Evolutionary conservation across 225 moss, liverwort and hornwort genomes (phyloP).

Genomic region (Sphagnum contortum): DNA sequence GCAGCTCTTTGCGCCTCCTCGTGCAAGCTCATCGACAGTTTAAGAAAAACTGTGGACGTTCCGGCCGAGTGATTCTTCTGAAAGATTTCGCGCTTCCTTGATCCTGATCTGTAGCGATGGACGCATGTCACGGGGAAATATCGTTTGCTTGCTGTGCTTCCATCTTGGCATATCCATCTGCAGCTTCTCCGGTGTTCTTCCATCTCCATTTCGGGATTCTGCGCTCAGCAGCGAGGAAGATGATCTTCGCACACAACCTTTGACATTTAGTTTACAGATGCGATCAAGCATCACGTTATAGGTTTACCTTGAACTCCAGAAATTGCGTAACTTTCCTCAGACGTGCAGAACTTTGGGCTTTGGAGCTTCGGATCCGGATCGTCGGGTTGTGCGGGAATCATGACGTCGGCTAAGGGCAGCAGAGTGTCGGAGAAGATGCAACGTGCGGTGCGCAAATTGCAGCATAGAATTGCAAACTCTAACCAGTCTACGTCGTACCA

Average conservation of each 20-base stretch:
- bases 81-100: not conserved
- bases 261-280: conserved; percentile 3
- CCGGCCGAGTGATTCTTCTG: not conserved
- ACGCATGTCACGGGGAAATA: not conserved
- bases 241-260: not conserved
- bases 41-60: conserved; percentile 5
- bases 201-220: conserved; percentile 5
- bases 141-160: not conserved
- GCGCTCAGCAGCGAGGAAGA: conserved; percentile 4
- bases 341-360: too few species aligned
- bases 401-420: conserved; percentile 20
- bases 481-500: conserved; percentile 22
- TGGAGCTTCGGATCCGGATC: too few species aligned
- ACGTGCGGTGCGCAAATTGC: conserved; percentile 40
- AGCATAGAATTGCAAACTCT: conserved; percentile 30
- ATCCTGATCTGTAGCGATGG: not conserved
- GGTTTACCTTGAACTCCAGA: not conserved
- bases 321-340: too few species aligned
- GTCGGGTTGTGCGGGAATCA: not conserved
- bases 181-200: not conserved
- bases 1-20: conserved; percentile 11
- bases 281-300: not conserved
- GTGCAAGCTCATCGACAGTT: too few species aligned
- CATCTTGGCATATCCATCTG: conserved; percentile 1
- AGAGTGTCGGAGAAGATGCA: conserved; percentile 49